A percentile compares a stretch with the other conserved stretches of the same genome.
These are phyloP conservation scores for Aspergillus steynii DNA, from an alignment of 495 filamentous ascomycete genomes.

Conservation along the genomic window DNA sequence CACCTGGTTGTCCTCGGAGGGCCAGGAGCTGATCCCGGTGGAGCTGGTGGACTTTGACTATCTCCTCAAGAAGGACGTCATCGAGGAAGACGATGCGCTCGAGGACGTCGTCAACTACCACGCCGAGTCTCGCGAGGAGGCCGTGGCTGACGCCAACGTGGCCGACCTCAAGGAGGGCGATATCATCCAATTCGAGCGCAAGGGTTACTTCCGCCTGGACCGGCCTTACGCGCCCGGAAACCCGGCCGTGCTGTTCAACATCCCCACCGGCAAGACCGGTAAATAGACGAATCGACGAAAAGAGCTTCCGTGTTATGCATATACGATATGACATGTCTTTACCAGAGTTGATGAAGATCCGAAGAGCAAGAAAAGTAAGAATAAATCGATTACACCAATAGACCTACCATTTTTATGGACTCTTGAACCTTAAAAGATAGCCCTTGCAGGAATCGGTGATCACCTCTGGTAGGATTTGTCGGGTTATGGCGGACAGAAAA, in stretches of 20 bases:
- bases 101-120: slow-evolving; percentile 77
- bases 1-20: slow-evolving; percentile 77
- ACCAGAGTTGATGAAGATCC: slow-evolving; percentile 8
- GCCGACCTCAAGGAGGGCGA: slow-evolving; percentile 73
- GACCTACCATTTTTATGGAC: neutral
- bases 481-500: neutral
- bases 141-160: slow-evolving; percentile 79
- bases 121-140: slow-evolving; percentile 74
- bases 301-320: slow-evolving; percentile 1
- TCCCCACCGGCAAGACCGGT: slow-evolving; percentile 67
- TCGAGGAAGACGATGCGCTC: slow-evolving; percentile 76
- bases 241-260: slow-evolving; percentile 74
- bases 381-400: neutral
- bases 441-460: neutral
- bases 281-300: slow-evolving; percentile 28
- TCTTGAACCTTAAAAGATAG: neutral
- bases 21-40: slow-evolving; percentile 72
- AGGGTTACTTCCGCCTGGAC: slow-evolving; percentile 86
- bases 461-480: neutral
- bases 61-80: slow-evolving; percentile 87
- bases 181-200: slow-evolving; percentile 92
- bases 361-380: neutral
- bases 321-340: slow-evolving; percentile 9
- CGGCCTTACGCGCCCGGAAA: slow-evolving; percentile 55
- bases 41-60: slow-evolving; percentile 91